Base-by-base conservation (phyloP, 176 grass and related monocot genomes). In the Juncus inflexus region DNA sequence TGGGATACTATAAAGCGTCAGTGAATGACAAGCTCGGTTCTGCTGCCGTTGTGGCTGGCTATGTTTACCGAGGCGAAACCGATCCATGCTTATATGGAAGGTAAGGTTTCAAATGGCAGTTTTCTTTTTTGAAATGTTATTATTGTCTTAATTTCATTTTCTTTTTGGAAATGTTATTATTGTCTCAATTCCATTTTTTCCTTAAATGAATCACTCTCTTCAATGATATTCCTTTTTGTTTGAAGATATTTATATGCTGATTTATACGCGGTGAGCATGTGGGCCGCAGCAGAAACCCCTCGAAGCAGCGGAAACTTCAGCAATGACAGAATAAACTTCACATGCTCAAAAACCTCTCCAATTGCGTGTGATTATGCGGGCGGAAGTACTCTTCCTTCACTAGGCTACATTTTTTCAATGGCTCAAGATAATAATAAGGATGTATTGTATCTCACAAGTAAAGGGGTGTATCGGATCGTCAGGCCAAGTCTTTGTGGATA, bases 381-480 rank as follows among this genome's bases (percentile, higher is more conserved):
- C 2, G 80, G 78, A 4, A 97, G 85, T 72, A 14, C 80, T 4
- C 52, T 91, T n/a, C 94, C 94, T 42, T 89, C 85, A 12, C 45
- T 91, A 5, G 92, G 87, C 2, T 89, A 89, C 67, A 84, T 91
- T 56, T 83, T 83, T 70, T 86, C 87, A 50, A 91, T 97, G 6
- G 92, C 79, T 11, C 70, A 86, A 52, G 92, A 97, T 64, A 97
- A 97, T 52, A 75, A 47, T 54, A 81, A 50, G n/a, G 94, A 97
- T 54, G 8, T 84, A 2, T 86, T 81, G 62, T 65, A 91, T 55
- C 74, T 97, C 11, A 86, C 82, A n/a, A 89, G 76, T 64, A 91
- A 86, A 74, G 94, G 87, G 51, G 88, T 97, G 14, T 97, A 91
- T 60, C 67, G 94, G n/a, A 75, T 97, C 35, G 87, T 89, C 14